These are phyloP conservation scores for Chrysopogon serrulatus DNA, from an alignment of 176 grass and related monocot genomes.

Conservation along the genomic window DNA sequence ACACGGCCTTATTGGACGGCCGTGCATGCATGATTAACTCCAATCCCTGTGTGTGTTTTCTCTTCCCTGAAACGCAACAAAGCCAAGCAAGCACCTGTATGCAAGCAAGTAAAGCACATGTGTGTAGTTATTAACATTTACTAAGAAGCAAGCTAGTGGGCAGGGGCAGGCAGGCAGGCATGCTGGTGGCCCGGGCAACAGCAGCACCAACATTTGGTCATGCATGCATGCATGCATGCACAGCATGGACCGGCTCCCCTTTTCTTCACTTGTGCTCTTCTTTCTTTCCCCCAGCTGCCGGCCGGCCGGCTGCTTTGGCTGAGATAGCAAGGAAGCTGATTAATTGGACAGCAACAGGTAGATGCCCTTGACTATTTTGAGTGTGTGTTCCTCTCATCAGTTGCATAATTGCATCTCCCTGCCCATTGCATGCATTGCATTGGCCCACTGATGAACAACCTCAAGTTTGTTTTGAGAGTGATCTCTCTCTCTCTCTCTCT, in stretches of 20 bases:
- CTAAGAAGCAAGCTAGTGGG: neutral
- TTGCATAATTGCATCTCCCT: neutral
- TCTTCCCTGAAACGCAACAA: neutral
- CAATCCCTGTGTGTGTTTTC: neutral
- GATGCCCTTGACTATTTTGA: slow-evolving; percentile 12
- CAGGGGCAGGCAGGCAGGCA: neutral
- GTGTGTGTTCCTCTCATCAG: neutral
- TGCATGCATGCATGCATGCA: slow-evolving; percentile 14
- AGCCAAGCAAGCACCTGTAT: slow-evolving; percentile 11
- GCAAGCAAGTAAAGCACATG: neutral
- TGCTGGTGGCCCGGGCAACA: slow-evolving; percentile 23
- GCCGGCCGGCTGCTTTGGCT: slow-evolving; percentile 22
- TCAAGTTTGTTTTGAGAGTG: too few species aligned
- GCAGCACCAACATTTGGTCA: neutral
- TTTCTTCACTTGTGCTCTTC: neutral
- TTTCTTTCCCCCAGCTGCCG: neutral
- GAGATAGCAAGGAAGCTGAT: slow-evolving; percentile 42
- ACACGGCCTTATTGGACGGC: neutral
- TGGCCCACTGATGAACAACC: neutral
- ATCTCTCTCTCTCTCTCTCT: too few species aligned
- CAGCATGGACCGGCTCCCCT: slow-evolving; percentile 12
- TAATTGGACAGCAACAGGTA: slow-evolving; percentile 41
- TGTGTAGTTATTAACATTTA: neutral
- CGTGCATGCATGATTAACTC: slow-evolving; percentile 9
- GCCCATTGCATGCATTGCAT: too few species aligned